Percentiles rank a stretch among this genome's conserved stretches.
phyloP scores from a whole-genome alignment of 257 asterid species.

The Solanum paucissectum region DNA sequence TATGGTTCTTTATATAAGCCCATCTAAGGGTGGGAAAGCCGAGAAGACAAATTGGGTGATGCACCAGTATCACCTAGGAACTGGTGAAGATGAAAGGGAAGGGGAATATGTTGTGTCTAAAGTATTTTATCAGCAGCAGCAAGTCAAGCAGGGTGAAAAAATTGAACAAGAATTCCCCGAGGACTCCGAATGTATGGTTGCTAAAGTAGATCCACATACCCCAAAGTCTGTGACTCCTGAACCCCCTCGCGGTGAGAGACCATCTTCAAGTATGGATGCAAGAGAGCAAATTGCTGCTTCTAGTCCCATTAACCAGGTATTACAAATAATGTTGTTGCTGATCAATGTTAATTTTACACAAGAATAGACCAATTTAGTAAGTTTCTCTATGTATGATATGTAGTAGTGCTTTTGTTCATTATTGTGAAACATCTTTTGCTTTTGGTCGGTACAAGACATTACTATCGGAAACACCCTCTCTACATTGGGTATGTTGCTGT shows the following conservation, averaged over 20 bases:
- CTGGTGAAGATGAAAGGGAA: conserved; percentile 78
- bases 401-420: neutral
- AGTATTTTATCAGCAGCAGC: conserved; percentile 87
- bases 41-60: conserved; percentile 98
- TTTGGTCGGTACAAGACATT: neutral
- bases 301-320: conserved; percentile 6
- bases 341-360: neutral
- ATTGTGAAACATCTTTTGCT: neutral
- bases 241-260: conserved; percentile 46
- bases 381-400: neutral
- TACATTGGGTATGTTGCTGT: neutral
- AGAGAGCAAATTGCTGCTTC: conserved; percentile 20
- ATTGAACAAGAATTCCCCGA: conserved; percentile 36
- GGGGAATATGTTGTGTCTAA: conserved; percentile 82
- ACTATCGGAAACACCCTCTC: neutral
- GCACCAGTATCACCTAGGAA: conserved; percentile 96
- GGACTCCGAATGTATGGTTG: conserved; percentile 5
- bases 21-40: conserved; percentile 65
- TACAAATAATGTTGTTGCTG: neutral
- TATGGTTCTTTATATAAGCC: conserved; percentile 77
- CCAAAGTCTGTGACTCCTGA: conserved; percentile 74
- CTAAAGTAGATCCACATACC: conserved; percentile 68
- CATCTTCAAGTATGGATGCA: conserved; percentile 7
- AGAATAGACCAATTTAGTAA: neutral
- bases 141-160: conserved; percentile 38